Evolutionary conservation across 2,329 filamentous ascomycete genomes (phyloP), one percentile per base, ranked within the genome.

Genomic region (Pseudogymnoascus sp.): DNA sequence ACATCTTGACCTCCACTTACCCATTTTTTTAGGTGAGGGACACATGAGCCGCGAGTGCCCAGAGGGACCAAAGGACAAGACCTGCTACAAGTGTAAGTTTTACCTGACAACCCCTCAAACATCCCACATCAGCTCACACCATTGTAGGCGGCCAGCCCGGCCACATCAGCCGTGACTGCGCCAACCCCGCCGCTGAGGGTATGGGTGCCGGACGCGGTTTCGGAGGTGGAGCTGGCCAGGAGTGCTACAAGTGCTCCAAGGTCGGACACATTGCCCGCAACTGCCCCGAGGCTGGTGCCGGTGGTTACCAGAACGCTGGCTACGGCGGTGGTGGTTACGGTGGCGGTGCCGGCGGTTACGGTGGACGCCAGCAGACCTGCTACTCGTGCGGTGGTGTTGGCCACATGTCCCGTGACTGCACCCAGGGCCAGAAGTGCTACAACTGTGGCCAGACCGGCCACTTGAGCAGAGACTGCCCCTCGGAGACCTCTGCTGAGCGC

Each of bases 351-450:
- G 77, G 80, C 63, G 78, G 80, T 65, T 78, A 79, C 68, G 78
- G 81, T 65, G 67, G 71, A 57, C 69, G 70, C 41, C 72, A 73
- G 62, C 75, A 93, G 82, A 97, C 91, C 70, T 97, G 94, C 87
- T 99, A 97, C 83, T 96, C 91, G 47, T 97, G 94, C 80, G 94
- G 94, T 70, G 94, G 94, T 68, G 92, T 91, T 74, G 93, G 93
- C 72, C 94, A 99, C 82, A 93, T 96, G 89, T 92, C 90, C 74
- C 89, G 92, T 69, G 94, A 97, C 79, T 99, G 94, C 79, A 95
- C 93, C 71, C 95, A 97, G 77, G 94, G 94, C 72, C 93, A 95
- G 82, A 97, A 97, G 83, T 99, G 94, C 88, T 99, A 97, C 87
- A 97, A 97, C 86, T 97, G 94, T 69, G 84, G 84, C 70, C 91